Conservation (phyloP, 768 basidiomycete genomes). For the Calocybe cyanea region DNA sequence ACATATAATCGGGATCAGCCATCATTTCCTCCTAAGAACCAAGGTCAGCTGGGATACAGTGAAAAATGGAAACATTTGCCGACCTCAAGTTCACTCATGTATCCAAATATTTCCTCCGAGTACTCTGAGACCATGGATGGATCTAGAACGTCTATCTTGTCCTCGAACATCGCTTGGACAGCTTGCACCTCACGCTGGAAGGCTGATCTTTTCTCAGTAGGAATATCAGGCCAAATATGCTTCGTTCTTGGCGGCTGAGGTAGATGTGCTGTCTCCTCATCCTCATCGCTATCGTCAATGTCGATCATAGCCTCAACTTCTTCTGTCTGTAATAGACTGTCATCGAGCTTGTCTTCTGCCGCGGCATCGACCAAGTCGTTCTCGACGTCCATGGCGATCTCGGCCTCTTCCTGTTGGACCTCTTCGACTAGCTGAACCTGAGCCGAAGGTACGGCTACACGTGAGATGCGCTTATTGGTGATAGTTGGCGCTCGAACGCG, state of each 20-base stretch:
- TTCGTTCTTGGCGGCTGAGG: slow-evolving; percentile 36
- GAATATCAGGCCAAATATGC: slow-evolving; percentile 72
- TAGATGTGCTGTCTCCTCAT: slow-evolving; percentile 23
- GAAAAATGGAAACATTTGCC: slow-evolving; percentile 18
- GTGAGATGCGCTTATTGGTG: slow-evolving; percentile 35
- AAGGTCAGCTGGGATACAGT: slow-evolving; percentile 17
- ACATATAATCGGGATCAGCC: slow-evolving; percentile 94
- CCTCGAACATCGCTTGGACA: slow-evolving; percentile 65
- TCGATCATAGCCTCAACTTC: slow-evolving; percentile 67
- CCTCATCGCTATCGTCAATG: slow-evolving; percentile 45
- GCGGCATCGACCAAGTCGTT: slow-evolving; percentile 33
- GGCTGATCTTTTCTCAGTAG: slow-evolving; percentile 54
- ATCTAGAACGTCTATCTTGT: slow-evolving; percentile 73
- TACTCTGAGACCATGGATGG: slow-evolving; percentile 98
- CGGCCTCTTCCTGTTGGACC: slow-evolving; percentile 30
- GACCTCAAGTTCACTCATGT: slow-evolving; percentile 94
- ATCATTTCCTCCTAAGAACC: slow-evolving; percentile 67
- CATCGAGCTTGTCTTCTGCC: slow-evolving; percentile 39
- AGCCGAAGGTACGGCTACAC: slow-evolving; percentile 40
- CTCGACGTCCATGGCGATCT: slow-evolving; percentile 65
- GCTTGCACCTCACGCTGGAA: slow-evolving; percentile 62
- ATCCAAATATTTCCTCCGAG: slow-evolving; percentile 95
- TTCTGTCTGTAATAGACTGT: slow-evolving; percentile 38
- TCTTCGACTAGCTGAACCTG: slow-evolving; percentile 37
- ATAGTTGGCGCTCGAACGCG: slow-evolving; percentile 27